Conservation (phyloP, 23 red algal genomes). For the Gracilaria gracilis region DNA sequence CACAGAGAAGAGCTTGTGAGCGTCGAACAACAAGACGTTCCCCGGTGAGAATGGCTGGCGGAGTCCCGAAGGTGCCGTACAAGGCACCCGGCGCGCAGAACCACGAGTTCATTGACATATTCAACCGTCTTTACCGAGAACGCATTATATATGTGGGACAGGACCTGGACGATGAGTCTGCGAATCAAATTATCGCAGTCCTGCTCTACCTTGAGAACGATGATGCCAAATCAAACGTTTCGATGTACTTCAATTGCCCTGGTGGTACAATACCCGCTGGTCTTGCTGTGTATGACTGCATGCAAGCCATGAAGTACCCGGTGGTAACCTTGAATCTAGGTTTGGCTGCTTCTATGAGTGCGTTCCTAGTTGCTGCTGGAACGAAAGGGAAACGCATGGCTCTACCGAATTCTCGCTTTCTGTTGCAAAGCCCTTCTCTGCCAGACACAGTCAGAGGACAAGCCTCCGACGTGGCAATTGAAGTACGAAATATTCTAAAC, state of each 20-base stretch:
- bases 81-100: conserved; percentile 90
- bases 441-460: conserved; percentile 81
- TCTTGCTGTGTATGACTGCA: conserved; percentile 92
- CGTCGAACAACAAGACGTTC: not conserved
- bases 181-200: conserved; percentile 96
- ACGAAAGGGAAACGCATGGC: conserved; percentile 92
- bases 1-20: not conserved
- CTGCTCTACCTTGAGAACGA: conserved; percentile 92
- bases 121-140: conserved; percentile 95
- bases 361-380: conserved; percentile 90
- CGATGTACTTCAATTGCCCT: conserved; percentile 94
- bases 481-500: conserved; percentile 85
- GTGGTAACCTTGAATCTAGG: conserved; percentile 96
- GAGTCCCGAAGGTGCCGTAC: conserved; percentile 97
- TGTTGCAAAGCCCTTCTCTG: conserved; percentile 89
- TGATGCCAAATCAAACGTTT: conserved; percentile 84
- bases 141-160: conserved; percentile 97
- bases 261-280: conserved; percentile 86
- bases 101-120: conserved; percentile 98
- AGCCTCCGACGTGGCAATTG: conserved; percentile 87
- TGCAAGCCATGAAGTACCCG: conserved; percentile 90
- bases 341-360: conserved; percentile 94
- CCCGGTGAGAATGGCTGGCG: conserved; percentile 68
- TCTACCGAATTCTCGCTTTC: conserved; percentile 92
- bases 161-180: conserved; percentile 96